Evolutionary conservation across 2,329 filamentous ascomycete genomes (phyloP).

Genomic region (Neofusicoccum ribis): DNA sequence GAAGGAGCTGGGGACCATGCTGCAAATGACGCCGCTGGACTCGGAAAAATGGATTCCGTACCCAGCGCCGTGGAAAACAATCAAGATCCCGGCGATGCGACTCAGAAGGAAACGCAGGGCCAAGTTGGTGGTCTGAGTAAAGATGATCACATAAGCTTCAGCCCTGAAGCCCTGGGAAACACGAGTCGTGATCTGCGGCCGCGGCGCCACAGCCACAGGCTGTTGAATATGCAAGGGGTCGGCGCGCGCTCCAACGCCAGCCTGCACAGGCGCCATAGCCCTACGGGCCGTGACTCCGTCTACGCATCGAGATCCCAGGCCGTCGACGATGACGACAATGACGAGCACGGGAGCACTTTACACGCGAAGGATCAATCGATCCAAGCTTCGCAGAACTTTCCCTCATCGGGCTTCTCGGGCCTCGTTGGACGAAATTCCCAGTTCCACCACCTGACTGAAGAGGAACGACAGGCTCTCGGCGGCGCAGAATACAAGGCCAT

Average conservation of each 20-base stretch:
- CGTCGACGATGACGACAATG: not conserved
- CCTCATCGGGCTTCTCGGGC: conserved; percentile 35
- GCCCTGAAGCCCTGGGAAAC: conserved; percentile 26
- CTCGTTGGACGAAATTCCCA: conserved; percentile 49
- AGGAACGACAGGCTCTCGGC: conserved; percentile 59
- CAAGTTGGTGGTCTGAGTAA: not conserved
- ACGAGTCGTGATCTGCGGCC: conserved; percentile 17
- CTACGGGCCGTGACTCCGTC: not conserved
- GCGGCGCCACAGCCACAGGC: conserved; percentile 24
- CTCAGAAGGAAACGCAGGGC: not conserved
- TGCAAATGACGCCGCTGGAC: not conserved
- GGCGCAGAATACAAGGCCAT: conserved; percentile 66
- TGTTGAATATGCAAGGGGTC: conserved; percentile 37
- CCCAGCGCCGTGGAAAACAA: not conserved
- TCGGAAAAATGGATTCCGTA: not conserved
- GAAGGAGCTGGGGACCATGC: not conserved
- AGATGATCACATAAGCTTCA: conserved; percentile 32
- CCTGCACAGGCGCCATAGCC: conserved; percentile 24
- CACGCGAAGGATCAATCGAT: not conserved
- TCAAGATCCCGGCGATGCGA: not conserved
- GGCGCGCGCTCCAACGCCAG: conserved; percentile 34
- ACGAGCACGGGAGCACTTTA: not conserved
- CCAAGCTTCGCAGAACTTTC: conserved; percentile 21
- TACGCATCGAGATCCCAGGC: not conserved
- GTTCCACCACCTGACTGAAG: conserved; percentile 54